phyloP scores from a whole-genome alignment of 805 yeast genomes.

The Phaffomyces thermotolerans region DNA sequence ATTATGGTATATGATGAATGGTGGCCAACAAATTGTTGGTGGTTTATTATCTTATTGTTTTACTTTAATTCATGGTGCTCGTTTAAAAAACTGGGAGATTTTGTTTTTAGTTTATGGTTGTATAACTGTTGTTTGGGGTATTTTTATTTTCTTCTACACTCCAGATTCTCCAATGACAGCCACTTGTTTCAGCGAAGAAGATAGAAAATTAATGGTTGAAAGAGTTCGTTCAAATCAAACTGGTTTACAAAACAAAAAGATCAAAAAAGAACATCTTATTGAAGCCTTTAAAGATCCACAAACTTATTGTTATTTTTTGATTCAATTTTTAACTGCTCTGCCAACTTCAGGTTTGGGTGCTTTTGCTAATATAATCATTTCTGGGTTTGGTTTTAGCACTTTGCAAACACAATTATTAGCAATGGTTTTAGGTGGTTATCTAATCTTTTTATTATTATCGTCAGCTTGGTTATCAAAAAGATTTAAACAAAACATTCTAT shows the following conservation, averaged over 20 bases:
- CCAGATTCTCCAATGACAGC: conserved; percentile 41
- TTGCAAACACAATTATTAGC: conserved; percentile 22
- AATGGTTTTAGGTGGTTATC: conserved; percentile 38
- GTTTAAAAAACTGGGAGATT: conserved; percentile 45
- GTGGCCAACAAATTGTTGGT: conserved; percentile 36
- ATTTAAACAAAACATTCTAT: conserved; percentile 14
- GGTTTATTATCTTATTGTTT: conserved; percentile 36
- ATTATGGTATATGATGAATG: conserved; percentile 44
- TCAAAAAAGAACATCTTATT: conserved; percentile 37
- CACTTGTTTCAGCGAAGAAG: conserved; percentile 31
- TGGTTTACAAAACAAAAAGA: conserved; percentile 42
- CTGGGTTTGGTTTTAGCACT: conserved; percentile 38
- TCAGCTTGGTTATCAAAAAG: conserved; percentile 29
- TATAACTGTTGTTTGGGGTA: conserved; percentile 40
- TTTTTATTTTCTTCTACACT: conserved; percentile 30
- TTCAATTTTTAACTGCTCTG: conserved; percentile 38
- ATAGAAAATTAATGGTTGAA: conserved; percentile 39
- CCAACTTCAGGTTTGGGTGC: conserved; percentile 47
- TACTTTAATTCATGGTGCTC: conserved; percentile 25
- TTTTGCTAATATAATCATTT: conserved; percentile 46
- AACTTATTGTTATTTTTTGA: conserved; percentile 45
- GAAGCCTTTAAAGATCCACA: conserved; percentile 34
- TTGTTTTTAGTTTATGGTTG: conserved; percentile 46
- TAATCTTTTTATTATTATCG: conserved; percentile 24
- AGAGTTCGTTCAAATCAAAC: conserved; percentile 42